Base-by-base conservation (phyloP, 1,139 yeast species). In the Candida sp. region DNA sequence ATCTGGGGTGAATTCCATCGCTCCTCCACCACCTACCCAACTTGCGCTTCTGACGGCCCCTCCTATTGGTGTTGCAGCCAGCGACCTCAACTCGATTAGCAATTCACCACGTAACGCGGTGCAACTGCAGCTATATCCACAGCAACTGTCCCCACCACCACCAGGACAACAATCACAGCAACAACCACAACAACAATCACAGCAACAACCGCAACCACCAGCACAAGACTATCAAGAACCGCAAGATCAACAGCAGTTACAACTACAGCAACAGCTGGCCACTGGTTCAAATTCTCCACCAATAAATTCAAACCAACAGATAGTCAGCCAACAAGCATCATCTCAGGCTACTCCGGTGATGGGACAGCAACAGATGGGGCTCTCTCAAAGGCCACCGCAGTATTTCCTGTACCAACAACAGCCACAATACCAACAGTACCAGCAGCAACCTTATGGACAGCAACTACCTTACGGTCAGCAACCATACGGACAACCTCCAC, bases 391-490 rank as follows among this genome's bases (percentile, higher is more conserved):
- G 17, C 17, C 17, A 17, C 17, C 17, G 17, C 17, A 17, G 17
- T 17, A 17, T 2, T 17, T 17, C 17, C 17, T 17, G 17, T 17
- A 17, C 2, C 17, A 39, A 7, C 32, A 5, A 39, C 7, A 7
- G 11, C 42, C 9, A 4, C 32, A 4, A 37, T 39, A 27, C 7
- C 43, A 28, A 8, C 43, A 12, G 26, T 54, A 55, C 8, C 56
- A 58, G 12, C 35, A 33, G 7, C 33, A 53, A 56, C 2, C 17
- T 17, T 17, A 17, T 17, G 17, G 17, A 2, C 17, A 17, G 17
- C 17, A 64, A 63, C 2, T 57, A 54, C 38, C 38, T 3, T 12
- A 34, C 12, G 41, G 28, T 7, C 41, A 37, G 23, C 41, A 23
- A 25, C 6, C 5, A n/a, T 4, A 17, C 4, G 7, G 8, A 6